Conservation (phyloP, 345 rosid species). For the Rhodomyrtus tomentosa region DNA sequence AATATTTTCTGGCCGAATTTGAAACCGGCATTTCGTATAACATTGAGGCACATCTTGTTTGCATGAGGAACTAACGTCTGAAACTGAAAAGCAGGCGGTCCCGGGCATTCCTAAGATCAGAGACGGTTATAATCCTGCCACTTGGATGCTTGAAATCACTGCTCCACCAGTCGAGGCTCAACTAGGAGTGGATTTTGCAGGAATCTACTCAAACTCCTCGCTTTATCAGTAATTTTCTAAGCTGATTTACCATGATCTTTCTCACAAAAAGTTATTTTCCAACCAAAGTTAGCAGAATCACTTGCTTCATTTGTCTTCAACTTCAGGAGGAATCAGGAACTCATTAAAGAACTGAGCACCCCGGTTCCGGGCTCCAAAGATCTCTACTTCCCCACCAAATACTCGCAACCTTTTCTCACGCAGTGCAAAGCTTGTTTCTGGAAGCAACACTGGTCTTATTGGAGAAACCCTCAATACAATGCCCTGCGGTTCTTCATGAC, state of each 20-base stretch:
- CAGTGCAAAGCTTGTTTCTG: slow-evolving; percentile 71
- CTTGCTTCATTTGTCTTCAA: neutral
- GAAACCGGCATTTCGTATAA: neutral
- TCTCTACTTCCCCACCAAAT: slow-evolving; percentile 50
- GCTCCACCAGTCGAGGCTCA: slow-evolving; percentile 55
- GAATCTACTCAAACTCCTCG: slow-evolving; percentile 49
- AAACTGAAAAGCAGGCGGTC: slow-evolving; percentile 31
- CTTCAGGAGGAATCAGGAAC: slow-evolving; percentile 57
- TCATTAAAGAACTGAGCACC: slow-evolving; percentile 46
- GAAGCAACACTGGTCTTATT: slow-evolving; percentile 68
- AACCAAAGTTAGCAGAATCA: neutral
- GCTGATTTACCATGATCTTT: neutral
- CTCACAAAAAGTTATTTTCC: too few relatives aligned
- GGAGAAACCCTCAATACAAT: slow-evolving; percentile 73
- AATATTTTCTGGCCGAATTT: neutral
- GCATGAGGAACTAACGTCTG: neutral
- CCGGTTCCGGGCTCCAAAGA: slow-evolving; percentile 52
- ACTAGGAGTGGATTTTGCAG: slow-evolving; percentile 60
- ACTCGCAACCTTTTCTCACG: slow-evolving; percentile 46
- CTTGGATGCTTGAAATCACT: slow-evolving; percentile 91
- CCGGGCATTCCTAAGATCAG: slow-evolving; percentile 61
- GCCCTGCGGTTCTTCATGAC: slow-evolving; percentile 68
- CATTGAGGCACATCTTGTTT: neutral
- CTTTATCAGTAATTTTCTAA: slow-evolving; percentile 42
- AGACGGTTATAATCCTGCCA: slow-evolving; percentile 78